Percentiles rank a stretch among this genome's conserved stretches.
These are phyloP conservation scores for Knufia petricola DNA, from an alignment of 2,329 filamentous ascomycete species.

Conservation along the genomic window DNA sequence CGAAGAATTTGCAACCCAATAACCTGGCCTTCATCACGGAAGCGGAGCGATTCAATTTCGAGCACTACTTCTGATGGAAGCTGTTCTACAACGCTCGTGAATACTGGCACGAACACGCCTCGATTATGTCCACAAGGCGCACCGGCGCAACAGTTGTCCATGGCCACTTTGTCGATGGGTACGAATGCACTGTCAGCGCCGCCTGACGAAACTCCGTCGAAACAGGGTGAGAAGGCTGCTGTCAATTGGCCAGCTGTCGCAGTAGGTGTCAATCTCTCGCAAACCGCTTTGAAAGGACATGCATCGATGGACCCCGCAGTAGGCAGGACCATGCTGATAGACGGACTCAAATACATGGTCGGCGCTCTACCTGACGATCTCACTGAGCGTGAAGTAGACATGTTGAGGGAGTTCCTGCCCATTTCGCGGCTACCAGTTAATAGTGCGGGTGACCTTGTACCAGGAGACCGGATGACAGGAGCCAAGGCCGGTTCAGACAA, in stretches of 20 bases:
- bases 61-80: neutral
- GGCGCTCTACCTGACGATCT: neutral
- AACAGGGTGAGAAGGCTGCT: neutral
- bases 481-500: neutral
- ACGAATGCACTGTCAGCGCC: neutral
- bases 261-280: neutral
- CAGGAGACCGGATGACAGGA: neutral
- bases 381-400: neutral
- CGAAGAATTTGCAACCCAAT: neutral
- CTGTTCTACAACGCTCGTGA: neutral
- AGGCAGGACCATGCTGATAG: neutral
- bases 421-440: neutral
- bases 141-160: neutral
- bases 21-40: neutral
- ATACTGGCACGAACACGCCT: neutral
- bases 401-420: neutral
- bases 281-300: neutral
- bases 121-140: neutral
- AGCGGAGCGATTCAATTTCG: neutral
- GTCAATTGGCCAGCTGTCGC: neutral
- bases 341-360: constrained; percentile 1
- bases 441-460: neutral
- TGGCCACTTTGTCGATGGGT: neutral
- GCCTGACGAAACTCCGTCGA: neutral
- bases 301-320: neutral